phyloP scores from a whole-genome alignment of 345 rosid genomes.

The Anastatica hierochuntica region DNA sequence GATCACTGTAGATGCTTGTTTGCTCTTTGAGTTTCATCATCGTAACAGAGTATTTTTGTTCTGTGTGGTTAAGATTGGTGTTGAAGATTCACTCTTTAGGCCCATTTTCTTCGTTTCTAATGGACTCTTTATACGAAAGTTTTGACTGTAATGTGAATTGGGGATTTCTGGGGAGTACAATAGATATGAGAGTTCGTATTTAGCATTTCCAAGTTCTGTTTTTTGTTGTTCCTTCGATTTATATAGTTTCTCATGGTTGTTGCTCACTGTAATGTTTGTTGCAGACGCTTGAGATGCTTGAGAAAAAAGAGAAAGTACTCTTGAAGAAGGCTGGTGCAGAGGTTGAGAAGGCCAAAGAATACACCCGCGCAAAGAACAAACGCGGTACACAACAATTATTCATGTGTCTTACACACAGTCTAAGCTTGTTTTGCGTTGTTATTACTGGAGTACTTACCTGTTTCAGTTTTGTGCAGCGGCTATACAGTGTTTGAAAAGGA shows the following conservation, averaged over 20 bases:
- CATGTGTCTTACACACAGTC: too few species aligned
- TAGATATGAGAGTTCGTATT: too few species aligned
- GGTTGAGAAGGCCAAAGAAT: constrained; percentile 66
- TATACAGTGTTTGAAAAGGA: constrained; percentile 85
- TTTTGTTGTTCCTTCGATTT: background rate
- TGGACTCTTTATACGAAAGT: too few species aligned
- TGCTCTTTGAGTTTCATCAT: too few species aligned
- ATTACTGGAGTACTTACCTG: too few species aligned
- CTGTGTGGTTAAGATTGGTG: too few species aligned
- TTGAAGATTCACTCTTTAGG: too few species aligned
- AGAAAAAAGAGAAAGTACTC: constrained; percentile 75
- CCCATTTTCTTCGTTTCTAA: too few species aligned
- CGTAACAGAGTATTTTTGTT: too few species aligned
- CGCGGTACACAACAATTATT: constrained; percentile 46
- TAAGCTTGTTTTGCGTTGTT: background rate
- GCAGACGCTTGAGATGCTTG: constrained; percentile 84
- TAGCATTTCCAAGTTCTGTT: background rate
- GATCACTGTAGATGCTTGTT: background rate
- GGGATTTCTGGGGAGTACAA: too few species aligned
- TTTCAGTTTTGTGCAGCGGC: constrained; percentile 60
- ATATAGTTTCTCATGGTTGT: too few species aligned
- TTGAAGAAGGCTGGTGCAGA: constrained; percentile 57
- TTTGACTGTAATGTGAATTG: too few species aligned
- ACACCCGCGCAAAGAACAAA: constrained; percentile 43
- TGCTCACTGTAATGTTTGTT: background rate